phyloP scores from a whole-genome alignment of 768 basidiomycete species.

The Mycena chlorophos region DNA sequence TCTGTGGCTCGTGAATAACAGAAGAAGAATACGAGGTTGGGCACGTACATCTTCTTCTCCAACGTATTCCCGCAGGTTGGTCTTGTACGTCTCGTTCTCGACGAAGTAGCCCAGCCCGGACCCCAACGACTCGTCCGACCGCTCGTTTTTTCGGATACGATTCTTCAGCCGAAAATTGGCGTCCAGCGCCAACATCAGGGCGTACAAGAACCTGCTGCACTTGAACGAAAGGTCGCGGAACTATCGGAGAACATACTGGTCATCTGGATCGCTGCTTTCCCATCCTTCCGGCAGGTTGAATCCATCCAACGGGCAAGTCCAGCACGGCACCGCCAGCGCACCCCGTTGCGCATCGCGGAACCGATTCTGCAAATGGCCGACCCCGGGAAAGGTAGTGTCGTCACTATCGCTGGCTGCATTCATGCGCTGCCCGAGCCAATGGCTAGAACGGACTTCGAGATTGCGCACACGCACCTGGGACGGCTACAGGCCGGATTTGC shows the following conservation, averaged over 20 bases:
- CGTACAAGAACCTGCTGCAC: constrained; percentile 12
- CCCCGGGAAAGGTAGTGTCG: too few species aligned
- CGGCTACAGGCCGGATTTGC: too few species aligned
- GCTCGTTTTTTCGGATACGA: constrained; percentile 5
- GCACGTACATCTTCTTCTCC: constrained; percentile 15
- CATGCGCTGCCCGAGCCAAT: too few species aligned
- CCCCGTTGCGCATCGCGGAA: not conserved
- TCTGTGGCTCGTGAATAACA: not conserved
- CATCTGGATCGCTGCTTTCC: constrained; percentile 2
- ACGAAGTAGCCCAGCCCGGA: constrained; percentile 17
- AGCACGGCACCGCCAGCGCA: constrained; percentile 14
- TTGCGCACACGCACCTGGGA: too few species aligned
- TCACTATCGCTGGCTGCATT: constrained; percentile 6
- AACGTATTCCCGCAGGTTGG: constrained; percentile 4
- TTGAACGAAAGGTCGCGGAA: not conserved
- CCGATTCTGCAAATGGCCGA: not conserved
- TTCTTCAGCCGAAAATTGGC: constrained; percentile 24
- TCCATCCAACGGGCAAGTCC: constrained; percentile 17
- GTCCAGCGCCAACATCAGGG: constrained; percentile 17
- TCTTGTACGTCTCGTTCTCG: constrained; percentile 13
- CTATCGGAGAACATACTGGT: not conserved
- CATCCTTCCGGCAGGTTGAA: constrained; percentile 21
- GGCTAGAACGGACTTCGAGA: too few species aligned
- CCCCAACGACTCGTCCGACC: constrained; percentile 14
- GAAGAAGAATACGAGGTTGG: not conserved